Percentiles rank a stretch among this genome's conserved stretches.
These are phyloP conservation scores for Fonsecaea pugnacius DNA, from an alignment of 2,329 filamentous ascomycete species.

Conservation along the genomic window DNA sequence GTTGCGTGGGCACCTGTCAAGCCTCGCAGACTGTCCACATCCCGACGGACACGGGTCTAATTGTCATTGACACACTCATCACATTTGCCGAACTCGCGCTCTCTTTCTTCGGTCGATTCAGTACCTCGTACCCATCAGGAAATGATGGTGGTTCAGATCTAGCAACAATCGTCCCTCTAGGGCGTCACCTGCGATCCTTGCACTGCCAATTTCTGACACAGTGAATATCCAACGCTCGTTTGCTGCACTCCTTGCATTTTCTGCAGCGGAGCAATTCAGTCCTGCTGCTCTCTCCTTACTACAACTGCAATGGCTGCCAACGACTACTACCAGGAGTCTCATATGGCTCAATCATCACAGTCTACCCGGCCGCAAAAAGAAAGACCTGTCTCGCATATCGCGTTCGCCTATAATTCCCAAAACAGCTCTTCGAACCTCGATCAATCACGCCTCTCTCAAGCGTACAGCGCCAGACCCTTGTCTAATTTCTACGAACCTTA, in stretches of 20 bases:
- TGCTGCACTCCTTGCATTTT: not conserved
- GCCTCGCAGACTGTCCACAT: not conserved
- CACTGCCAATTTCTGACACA: not conserved
- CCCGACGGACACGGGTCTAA: not conserved
- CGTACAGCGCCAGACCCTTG: slow-evolving; percentile 16
- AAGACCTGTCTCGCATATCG: slow-evolving; percentile 22
- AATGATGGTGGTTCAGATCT: slow-evolving; percentile 7
- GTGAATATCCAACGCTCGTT: slow-evolving; percentile 2
- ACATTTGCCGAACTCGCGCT: not conserved
- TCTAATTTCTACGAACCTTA: slow-evolving; percentile 24
- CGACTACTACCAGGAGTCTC: slow-evolving; percentile 65
- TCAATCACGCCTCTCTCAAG: slow-evolving; percentile 23
- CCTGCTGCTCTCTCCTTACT: slow-evolving; percentile 7
- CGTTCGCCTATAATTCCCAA: slow-evolving; percentile 24
- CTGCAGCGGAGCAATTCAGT: slow-evolving; percentile 10
- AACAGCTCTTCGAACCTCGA: slow-evolving; percentile 40
- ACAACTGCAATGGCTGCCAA: slow-evolving; percentile 62
- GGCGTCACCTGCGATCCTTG: not conserved
- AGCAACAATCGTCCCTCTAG: not conserved
- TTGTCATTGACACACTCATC: not conserved
- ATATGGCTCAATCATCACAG: slow-evolving; percentile 24
- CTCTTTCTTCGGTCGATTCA: not conserved
- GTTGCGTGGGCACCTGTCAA: not conserved
- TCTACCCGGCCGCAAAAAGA: slow-evolving; percentile 16
- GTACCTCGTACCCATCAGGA: not conserved